A percentile compares a stretch with the other conserved stretches of the same genome.
Conservation (phyloP, 768 basidiomycete genomes). For the Rhizopogon rudus region DNA sequence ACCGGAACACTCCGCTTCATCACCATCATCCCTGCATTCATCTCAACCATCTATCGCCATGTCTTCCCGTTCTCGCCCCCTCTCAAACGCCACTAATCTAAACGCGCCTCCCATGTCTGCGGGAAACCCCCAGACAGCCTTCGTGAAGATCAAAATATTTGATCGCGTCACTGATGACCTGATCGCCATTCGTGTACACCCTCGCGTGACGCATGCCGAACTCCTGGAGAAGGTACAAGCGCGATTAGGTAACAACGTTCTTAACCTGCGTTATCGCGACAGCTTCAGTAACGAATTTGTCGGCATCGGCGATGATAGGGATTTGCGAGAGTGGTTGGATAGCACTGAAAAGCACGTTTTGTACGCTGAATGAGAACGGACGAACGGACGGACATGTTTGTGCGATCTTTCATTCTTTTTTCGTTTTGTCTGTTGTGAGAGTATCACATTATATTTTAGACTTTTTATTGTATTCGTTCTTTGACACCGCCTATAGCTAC, state of each 20-base stretch:
- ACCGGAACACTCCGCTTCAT: slow-evolving; percentile 30
- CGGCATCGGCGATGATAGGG: slow-evolving; percentile 56
- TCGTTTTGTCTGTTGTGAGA: not conserved
- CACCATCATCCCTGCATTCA: slow-evolving; percentile 45
- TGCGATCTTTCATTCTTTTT: not conserved
- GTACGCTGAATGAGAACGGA: slow-evolving; percentile 57
- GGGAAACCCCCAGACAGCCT: slow-evolving; percentile 76
- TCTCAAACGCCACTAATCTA: slow-evolving; percentile 46
- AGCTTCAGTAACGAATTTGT: slow-evolving; percentile 62
- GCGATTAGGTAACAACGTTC: slow-evolving; percentile 74
- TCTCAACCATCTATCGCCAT: slow-evolving; percentile 47
- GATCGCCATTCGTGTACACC: slow-evolving; percentile 95
- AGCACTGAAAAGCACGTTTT: slow-evolving; percentile 79
- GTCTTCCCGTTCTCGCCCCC: slow-evolving; percentile 49
- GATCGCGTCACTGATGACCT: slow-evolving; percentile 91
- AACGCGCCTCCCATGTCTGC: slow-evolving; percentile 74
- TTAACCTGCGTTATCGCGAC: slow-evolving; percentile 68
- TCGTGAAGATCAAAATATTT: slow-evolving; percentile 98
- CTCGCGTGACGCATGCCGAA: slow-evolving; percentile 78
- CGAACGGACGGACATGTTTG: slow-evolving; percentile 6
- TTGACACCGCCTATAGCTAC: slow-evolving; percentile 12
- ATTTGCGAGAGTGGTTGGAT: slow-evolving; percentile 70
- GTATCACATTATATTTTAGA: slow-evolving; percentile 22
- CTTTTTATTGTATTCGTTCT: slow-evolving; percentile 20
- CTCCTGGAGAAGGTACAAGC: slow-evolving; percentile 90